These are phyloP conservation scores for Hirsutella rhossiliensis DNA, from an alignment of 2,329 filamentous ascomycete genomes.

Conservation along the genomic window DNA sequence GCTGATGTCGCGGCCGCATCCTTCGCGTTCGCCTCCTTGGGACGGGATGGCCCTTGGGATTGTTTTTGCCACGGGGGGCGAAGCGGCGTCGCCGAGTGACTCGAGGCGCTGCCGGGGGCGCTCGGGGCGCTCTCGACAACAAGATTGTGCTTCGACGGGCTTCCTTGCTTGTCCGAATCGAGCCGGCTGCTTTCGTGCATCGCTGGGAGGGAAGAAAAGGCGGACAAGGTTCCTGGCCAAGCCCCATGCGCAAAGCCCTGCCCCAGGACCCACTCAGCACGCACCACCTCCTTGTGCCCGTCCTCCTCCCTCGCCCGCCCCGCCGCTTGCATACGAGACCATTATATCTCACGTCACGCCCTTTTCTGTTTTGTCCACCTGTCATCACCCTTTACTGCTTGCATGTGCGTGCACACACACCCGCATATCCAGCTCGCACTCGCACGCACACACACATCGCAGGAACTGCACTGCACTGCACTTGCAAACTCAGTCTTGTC, in stretches of 20 bases:
- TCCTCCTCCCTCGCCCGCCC: conserved; percentile 1
- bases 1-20: not conserved
- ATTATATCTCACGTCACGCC: conserved; percentile 10
- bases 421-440: not conserved
- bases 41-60: too few relatives aligned
- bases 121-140: too few relatives aligned
- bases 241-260: conserved; percentile 2
- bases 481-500: too few relatives aligned
- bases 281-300: not conserved
- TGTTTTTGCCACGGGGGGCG: too few relatives aligned
- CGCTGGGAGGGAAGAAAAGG: not conserved
- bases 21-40: too few relatives aligned
- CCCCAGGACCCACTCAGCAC: conserved; percentile 1
- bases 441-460: not conserved
- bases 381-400: conserved; percentile 7
- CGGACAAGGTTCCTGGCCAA: not conserved
- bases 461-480: not conserved
- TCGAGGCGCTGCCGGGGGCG: too few relatives aligned
- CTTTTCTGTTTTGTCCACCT: conserved; percentile 6
- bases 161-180: not conserved
- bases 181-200: conserved; percentile 2
- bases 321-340: conserved; percentile 8
- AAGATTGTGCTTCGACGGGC: too few relatives aligned
- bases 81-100: too few relatives aligned
- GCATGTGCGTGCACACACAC: not conserved